A percentile compares a stretch with the other conserved stretches of the same genome.
These are phyloP conservation scores for Hypomontagnella monticulosa DNA, from an alignment of 495 filamentous ascomycete genomes.

Conservation along the genomic window DNA sequence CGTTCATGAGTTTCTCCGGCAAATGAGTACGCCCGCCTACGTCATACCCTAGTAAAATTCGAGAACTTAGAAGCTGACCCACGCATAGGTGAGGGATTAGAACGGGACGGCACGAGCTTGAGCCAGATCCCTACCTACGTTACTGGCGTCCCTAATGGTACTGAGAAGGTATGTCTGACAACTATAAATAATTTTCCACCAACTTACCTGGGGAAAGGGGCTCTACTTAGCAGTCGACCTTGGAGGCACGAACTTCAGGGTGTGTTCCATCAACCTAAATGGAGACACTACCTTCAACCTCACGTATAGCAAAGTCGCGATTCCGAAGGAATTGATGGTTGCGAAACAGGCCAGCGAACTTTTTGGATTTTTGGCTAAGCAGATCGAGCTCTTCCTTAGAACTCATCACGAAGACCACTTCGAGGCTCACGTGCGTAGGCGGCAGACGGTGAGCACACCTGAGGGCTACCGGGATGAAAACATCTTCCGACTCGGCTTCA, in stretches of 20 bases:
- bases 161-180: slow-evolving; percentile 75
- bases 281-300: slow-evolving; percentile 93
- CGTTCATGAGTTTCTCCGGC: slow-evolving; percentile 82
- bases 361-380: slow-evolving; percentile 91
- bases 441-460: slow-evolving; percentile 61
- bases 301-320: slow-evolving; percentile 89
- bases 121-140: slow-evolving; percentile 98
- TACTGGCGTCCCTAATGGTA: slow-evolving; percentile 94
- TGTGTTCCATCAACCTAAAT: slow-evolving; percentile 91
- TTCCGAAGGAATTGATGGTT: slow-evolving; percentile 89
- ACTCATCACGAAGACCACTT: slow-evolving; percentile 92
- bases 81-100: slow-evolving; percentile 75
- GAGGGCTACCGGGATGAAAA: slow-evolving; percentile 70
- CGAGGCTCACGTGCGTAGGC: slow-evolving; percentile 69
- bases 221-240: slow-evolving; percentile 96
- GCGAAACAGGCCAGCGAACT: slow-evolving; percentile 87
- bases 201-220: slow-evolving; percentile 64
- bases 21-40: slow-evolving; percentile 72
- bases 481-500: slow-evolving; percentile 92
- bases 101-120: slow-evolving; percentile 79
- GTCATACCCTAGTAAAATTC: neutral
- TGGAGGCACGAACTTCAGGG: slow-evolving; percentile 97
- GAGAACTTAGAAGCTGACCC: slow-evolving; percentile 18
- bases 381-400: slow-evolving; percentile 87
- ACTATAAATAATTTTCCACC: neutral